Evolutionary conservation across 2,329 filamentous ascomycete species (phyloP).

Genomic region (Scleromitrula shiraiana): DNA sequence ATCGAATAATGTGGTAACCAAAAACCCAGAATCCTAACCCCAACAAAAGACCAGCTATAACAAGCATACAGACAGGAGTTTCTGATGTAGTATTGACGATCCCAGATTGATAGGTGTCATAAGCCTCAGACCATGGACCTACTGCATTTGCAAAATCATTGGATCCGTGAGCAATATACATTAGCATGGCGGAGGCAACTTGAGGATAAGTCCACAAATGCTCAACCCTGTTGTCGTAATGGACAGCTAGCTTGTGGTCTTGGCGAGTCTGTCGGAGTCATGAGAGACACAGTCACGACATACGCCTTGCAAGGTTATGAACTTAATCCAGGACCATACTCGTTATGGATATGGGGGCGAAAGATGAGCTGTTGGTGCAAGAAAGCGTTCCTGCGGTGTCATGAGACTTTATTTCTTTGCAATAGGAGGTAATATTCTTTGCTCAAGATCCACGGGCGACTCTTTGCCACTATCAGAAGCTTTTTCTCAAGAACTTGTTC

Average conservation of each 20-base stretch:
- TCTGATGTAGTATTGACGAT: slow-evolving; percentile 41
- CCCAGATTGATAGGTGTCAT: slow-evolving; percentile 57
- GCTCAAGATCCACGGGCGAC: not conserved
- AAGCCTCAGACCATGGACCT: slow-evolving; percentile 61
- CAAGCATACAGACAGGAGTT: slow-evolving; percentile 69
- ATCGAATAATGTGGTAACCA: slow-evolving; percentile 66
- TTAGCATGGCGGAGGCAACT: slow-evolving; percentile 29
- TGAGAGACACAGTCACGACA: slow-evolving; percentile 14
- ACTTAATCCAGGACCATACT: slow-evolving; percentile 16
- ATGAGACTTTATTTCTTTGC: not conserved
- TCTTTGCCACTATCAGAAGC: not conserved
- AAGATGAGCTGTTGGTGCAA: slow-evolving; percentile 13
- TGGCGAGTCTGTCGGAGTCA: slow-evolving; percentile 8
- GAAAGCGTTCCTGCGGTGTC: slow-evolving; percentile 15
- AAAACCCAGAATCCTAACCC: slow-evolving; percentile 57
- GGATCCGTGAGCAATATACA: slow-evolving; percentile 53
- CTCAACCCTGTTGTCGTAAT: slow-evolving; percentile 62
- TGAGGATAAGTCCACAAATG: slow-evolving; percentile 47
- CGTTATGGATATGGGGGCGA: slow-evolving; percentile 16
- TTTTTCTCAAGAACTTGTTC: not conserved
- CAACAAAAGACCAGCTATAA: slow-evolving; percentile 56
- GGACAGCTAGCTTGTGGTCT: slow-evolving; percentile 38
- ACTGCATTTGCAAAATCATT: slow-evolving; percentile 68
- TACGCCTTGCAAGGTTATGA: slow-evolving; percentile 21
- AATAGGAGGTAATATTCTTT: not conserved